phyloP scores from a whole-genome alignment of 2,329 filamentous ascomycete species.

The Helminthosporium solani region DNA sequence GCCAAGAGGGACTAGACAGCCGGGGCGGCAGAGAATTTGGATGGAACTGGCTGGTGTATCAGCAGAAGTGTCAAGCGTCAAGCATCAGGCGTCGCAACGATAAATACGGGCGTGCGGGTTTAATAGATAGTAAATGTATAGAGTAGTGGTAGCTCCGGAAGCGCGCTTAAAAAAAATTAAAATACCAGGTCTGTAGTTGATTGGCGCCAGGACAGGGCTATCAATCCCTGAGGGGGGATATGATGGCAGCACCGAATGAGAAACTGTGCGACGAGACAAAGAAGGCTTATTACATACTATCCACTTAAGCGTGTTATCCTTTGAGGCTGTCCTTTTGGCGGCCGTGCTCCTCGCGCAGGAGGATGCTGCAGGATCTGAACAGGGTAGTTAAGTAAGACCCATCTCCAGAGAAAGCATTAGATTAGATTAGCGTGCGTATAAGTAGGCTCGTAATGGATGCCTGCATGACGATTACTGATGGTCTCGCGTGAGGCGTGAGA shows the following conservation, averaged over 20 bases:
- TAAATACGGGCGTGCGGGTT: conserved; percentile 29
- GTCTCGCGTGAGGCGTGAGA: no score
- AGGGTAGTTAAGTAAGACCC: conserved; percentile 37
- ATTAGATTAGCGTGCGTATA: no score
- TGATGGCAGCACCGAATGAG: conserved; percentile 29
- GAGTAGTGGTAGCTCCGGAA: conserved; percentile 34
- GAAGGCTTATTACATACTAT: conserved; percentile 37
- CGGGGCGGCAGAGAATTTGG: conserved; percentile 34
- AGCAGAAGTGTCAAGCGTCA: conserved; percentile 17
- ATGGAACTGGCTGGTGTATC: conserved; percentile 30
- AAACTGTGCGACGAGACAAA: conserved; percentile 24
- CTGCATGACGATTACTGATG: no score
- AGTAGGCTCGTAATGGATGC: no score
- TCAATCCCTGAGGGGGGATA: conserved; percentile 30
- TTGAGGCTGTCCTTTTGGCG: conserved; percentile 31
- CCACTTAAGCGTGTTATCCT: conserved; percentile 35
- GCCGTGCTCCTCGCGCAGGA: conserved; percentile 24
- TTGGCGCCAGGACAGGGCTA: conserved; percentile 36
- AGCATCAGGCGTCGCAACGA: conserved; percentile 13
- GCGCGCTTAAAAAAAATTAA: conserved; percentile 39
- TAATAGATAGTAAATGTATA: conserved; percentile 44
- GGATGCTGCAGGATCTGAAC: conserved; percentile 35
- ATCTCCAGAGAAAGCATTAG: no score
- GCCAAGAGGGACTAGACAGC: conserved; percentile 29
- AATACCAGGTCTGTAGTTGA: conserved; percentile 29